Conservation (phyloP, 176 grass and related monocot species). For the Triticum turgidum region DNA sequence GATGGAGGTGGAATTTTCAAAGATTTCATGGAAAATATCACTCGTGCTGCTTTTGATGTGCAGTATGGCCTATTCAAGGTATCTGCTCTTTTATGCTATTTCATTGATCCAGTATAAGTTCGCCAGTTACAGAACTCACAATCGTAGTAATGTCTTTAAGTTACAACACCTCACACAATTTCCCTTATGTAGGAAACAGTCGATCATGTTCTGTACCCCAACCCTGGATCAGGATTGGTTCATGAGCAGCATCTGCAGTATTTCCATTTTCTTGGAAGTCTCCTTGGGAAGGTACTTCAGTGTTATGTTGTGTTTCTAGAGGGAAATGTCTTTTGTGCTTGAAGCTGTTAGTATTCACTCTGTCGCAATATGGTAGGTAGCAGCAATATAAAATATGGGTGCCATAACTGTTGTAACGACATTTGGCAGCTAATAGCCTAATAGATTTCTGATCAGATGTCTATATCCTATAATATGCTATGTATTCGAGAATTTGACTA, state of each 20-base stretch:
- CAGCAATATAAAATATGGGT: conserved; percentile 27
- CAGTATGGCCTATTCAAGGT: conserved; percentile 98
- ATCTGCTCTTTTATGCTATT: conserved; percentile 21
- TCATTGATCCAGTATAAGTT: background rate
- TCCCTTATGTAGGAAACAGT: conserved; percentile 66
- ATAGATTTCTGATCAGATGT: background rate
- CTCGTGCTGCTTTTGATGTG: conserved; percentile 91
- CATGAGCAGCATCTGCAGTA: conserved; percentile 92
- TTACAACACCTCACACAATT: background rate
- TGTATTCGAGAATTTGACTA: background rate
- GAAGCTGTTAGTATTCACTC: conserved; percentile 15
- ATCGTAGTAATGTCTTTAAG: conserved; percentile 18
- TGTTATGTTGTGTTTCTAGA: background rate
- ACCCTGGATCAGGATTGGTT: conserved; percentile 92
- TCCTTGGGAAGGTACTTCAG: conserved; percentile 85
- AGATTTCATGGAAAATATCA: conserved; percentile 99
- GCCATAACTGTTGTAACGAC: background rate
- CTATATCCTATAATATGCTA: background rate
- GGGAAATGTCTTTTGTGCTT: conserved; percentile 9
- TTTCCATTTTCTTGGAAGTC: conserved; percentile 94
- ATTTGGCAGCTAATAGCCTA: conserved; percentile 16
- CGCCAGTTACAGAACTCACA: background rate
- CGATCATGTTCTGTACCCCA: conserved; percentile 93
- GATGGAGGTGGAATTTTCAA: conserved; percentile 99
- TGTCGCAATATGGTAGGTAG: background rate